Evolutionary conservation across 179 eudicot genomes (phyloP).

Genomic region (Gypsophila paniculata): DNA sequence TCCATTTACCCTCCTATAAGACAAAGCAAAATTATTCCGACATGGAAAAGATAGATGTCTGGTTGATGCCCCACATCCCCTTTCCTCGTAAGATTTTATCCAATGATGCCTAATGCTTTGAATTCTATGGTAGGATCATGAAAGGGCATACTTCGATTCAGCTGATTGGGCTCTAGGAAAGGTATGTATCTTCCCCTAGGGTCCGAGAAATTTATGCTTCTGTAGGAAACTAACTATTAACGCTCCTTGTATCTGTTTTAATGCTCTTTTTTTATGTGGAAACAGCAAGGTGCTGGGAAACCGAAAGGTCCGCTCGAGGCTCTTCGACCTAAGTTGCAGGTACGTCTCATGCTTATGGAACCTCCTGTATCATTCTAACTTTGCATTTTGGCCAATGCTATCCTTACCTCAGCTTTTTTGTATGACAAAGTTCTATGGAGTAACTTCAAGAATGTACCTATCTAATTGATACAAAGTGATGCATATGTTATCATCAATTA

Average conservation of each 20-base stretch:
- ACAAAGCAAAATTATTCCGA: no score
- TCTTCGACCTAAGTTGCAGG: constrained; percentile 82
- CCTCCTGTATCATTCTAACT: background rate
- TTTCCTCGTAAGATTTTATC: background rate
- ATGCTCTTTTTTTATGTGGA: background rate
- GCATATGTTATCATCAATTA: background rate
- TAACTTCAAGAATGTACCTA: background rate
- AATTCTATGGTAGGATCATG: constrained; percentile 66
- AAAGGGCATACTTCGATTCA: constrained; percentile 93
- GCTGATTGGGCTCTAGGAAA: constrained; percentile 98
- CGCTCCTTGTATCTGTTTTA: background rate
- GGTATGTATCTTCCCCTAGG: constrained; percentile 37
- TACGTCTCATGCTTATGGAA: background rate
- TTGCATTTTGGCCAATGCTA: background rate
- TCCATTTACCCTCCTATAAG: background rate
- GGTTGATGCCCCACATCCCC: background rate
- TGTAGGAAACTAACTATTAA: background rate
- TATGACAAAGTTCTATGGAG: background rate
- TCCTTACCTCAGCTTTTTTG: background rate
- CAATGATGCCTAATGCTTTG: constrained; percentile 16
- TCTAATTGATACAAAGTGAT: background rate
- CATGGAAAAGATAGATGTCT: background rate
- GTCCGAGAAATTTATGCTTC: background rate
- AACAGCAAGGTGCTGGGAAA: constrained; percentile 85
- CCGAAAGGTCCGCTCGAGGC: constrained; percentile 96